Evolutionary conservation across 768 basidiomycete genomes (phyloP).

Genomic region (Mycena vitilis): DNA sequence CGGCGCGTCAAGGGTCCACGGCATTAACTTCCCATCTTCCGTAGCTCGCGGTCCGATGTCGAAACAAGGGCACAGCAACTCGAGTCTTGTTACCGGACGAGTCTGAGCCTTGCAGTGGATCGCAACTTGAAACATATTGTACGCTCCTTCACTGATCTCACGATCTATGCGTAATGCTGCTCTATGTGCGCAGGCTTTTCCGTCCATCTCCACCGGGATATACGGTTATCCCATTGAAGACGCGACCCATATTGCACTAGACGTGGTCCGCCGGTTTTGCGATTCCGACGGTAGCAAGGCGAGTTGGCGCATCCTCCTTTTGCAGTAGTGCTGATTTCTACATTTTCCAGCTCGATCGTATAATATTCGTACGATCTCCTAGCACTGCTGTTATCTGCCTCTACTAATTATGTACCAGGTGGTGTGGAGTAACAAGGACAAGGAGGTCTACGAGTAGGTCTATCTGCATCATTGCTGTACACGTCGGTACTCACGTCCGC

Average conservation of each 20-base stretch:
- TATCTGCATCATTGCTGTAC: slow-evolving; percentile 4
- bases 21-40: too few species aligned
- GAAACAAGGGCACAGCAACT: slow-evolving; percentile 65
- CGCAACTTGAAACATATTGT: slow-evolving; percentile 76
- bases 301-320: slow-evolving; percentile 38
- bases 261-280: slow-evolving; percentile 65
- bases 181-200: slow-evolving; percentile 69
- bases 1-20: too few species aligned
- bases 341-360: slow-evolving; percentile 65
- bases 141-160: slow-evolving; percentile 38
- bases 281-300: slow-evolving; percentile 67
- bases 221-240: slow-evolving; percentile 82
- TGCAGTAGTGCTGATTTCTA: not conserved
- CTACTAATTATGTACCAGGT: slow-evolving; percentile 38
- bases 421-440: slow-evolving; percentile 76
- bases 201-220: slow-evolving; percentile 82
- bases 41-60: slow-evolving; percentile 44
- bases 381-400: not conserved
- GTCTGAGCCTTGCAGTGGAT: slow-evolving; percentile 70
- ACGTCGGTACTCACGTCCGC: slow-evolving; percentile 20
- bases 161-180: not conserved
- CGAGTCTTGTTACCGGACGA: slow-evolving; percentile 74
- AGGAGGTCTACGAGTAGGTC: slow-evolving; percentile 72
- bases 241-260: slow-evolving; percentile 78
- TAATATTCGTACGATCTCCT: slow-evolving; percentile 64